Percentiles rank a stretch among this genome's conserved stretches.
Evolutionary conservation across 228 moss, liverwort and hornwort genomes (phyloP).

Genomic region (Sphagnum fallax): DNA sequence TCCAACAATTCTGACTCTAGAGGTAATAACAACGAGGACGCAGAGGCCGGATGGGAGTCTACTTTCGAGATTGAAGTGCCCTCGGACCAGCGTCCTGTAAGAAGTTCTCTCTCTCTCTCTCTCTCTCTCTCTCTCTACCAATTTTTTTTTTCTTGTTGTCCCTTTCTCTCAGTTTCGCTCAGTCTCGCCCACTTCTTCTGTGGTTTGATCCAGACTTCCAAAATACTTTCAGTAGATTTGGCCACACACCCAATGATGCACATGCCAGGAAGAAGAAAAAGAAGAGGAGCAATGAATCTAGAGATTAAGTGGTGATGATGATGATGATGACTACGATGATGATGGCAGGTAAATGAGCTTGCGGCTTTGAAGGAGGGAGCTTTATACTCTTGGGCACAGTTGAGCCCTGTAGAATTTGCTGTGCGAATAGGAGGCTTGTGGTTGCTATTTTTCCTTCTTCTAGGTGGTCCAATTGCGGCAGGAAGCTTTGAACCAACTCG

Average conservation of each 20-base stretch:
- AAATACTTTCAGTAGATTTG: too few relatives aligned
- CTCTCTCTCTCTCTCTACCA: not conserved
- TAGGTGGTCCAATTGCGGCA: slow-evolving; percentile 62
- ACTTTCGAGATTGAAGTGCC: slow-evolving; percentile 57
- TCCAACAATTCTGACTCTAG: slow-evolving; percentile 35
- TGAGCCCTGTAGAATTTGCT: slow-evolving; percentile 39
- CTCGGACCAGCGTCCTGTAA: slow-evolving; percentile 62
- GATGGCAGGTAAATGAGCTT: slow-evolving; percentile 50
- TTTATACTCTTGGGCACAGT: slow-evolving; percentile 60
- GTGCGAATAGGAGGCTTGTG: slow-evolving; percentile 43
- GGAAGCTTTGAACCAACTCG: slow-evolving; percentile 55
- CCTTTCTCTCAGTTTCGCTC: not conserved
- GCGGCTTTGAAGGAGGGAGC: slow-evolving; percentile 55
- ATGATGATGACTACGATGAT: too few relatives aligned
- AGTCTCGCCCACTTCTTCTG: not conserved
- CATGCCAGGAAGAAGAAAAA: not conserved
- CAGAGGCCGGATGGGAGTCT: slow-evolving; percentile 42
- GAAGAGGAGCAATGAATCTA: not conserved
- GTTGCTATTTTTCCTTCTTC: slow-evolving; percentile 51
- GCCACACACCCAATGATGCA: too few relatives aligned
- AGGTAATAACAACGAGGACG: slow-evolving; percentile 20
- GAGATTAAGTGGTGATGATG: too few relatives aligned
- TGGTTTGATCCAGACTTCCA: too few relatives aligned
- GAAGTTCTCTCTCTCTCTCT: slow-evolving; percentile 2
- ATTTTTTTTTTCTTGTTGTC: not conserved